Conservation (phyloP, 2,329 filamentous ascomycete genomes). For the Aspergillus sp. region DNA sequence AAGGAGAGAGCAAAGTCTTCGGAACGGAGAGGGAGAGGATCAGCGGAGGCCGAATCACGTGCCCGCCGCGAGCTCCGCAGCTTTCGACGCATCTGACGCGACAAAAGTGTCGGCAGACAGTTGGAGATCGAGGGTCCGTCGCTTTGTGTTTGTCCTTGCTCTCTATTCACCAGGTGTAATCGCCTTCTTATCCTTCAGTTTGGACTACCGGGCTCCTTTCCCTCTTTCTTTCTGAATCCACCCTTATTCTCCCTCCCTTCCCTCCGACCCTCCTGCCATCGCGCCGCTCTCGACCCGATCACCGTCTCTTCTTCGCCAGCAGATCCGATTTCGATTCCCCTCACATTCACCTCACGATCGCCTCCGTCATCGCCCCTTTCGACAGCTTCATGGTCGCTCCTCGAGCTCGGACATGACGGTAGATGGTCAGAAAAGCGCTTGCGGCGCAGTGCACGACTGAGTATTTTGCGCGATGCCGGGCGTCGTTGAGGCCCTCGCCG, state of each 20-base stretch:
- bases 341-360: neutral
- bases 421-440: conserved; percentile 35
- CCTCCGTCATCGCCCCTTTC: no score
- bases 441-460: conserved; percentile 38
- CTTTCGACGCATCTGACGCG: conserved; percentile 16
- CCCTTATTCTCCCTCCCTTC: no score
- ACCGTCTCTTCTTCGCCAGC: no score
- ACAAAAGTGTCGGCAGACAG: conserved; percentile 2
- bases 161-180: neutral
- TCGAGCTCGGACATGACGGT: conserved; percentile 39
- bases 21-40: conserved; percentile 6
- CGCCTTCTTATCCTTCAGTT: no score
- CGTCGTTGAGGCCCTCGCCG: conserved; percentile 34
- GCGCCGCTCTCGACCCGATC: no score
- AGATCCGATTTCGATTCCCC: neutral
- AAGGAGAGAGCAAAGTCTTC: conserved; percentile 5
- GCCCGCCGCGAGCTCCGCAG: conserved; percentile 14
- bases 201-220: no score
- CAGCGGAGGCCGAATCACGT: conserved; percentile 13
- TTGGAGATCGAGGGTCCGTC: conserved; percentile 1
- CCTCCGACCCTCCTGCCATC: no score
- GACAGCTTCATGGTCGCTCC: conserved; percentile 11
- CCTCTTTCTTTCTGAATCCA: neutral
- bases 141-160: neutral
- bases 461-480: conserved; percentile 39